Evolutionary conservation across 768 basidiomycete genomes (phyloP).

Genomic region (Boletus fagicola): DNA sequence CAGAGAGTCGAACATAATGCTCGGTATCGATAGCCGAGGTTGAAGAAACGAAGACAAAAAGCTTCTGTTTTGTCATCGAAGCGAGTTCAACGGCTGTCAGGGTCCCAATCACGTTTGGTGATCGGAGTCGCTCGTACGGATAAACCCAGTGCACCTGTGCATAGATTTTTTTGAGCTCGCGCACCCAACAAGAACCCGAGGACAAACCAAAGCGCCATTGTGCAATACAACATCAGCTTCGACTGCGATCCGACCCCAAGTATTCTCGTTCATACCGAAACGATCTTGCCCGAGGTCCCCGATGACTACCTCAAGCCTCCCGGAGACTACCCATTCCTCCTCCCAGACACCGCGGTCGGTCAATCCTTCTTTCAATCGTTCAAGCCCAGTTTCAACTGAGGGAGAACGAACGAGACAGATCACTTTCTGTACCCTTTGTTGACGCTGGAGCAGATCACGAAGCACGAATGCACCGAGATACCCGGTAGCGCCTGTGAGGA

Average conservation of each 20-base stretch:
- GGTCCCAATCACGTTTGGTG: slow-evolving; percentile 91
- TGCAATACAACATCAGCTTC: slow-evolving; percentile 87
- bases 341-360: slow-evolving; percentile 86
- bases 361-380: slow-evolving; percentile 68
- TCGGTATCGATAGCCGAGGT: slow-evolving; percentile 94
- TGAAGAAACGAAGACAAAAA: slow-evolving; percentile 87
- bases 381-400: slow-evolving; percentile 56
- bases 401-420: slow-evolving; percentile 88
- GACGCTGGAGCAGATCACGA: slow-evolving; percentile 66
- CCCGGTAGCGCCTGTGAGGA: slow-evolving; percentile 96
- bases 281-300: slow-evolving; percentile 78
- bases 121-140: slow-evolving; percentile 89
- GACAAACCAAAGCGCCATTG: slow-evolving; percentile 93
- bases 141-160: slow-evolving; percentile 97
- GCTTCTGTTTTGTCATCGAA: slow-evolving; percentile 68
- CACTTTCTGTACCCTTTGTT: slow-evolving; percentile 72
- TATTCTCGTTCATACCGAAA: slow-evolving; percentile 66
- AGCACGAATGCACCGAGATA: slow-evolving; percentile 95
- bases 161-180: background rate
- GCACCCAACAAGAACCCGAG: background rate
- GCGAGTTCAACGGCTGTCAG: slow-evolving; percentile 81
- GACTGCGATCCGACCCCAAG: slow-evolving; percentile 64
- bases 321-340: slow-evolving; percentile 69
- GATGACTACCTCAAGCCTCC: slow-evolving; percentile 71
- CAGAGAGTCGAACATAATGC: slow-evolving; percentile 85